These are phyloP conservation scores for Pseudisothecium myosuroides DNA, from an alignment of 225 moss, liverwort and hornwort genomes.

Conservation along the genomic window DNA sequence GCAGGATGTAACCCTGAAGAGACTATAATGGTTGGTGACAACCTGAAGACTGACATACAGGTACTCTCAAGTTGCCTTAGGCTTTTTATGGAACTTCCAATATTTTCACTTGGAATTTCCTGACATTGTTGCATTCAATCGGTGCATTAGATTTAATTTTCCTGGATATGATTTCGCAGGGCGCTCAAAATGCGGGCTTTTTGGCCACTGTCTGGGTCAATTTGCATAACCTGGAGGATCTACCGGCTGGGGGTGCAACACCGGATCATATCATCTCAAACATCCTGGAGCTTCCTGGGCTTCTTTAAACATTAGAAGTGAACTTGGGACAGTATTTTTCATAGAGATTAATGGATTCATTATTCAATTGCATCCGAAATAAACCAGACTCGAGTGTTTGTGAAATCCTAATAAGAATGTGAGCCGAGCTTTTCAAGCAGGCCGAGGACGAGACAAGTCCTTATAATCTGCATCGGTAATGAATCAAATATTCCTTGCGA, in stretches of 20 bases:
- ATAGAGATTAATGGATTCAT: background rate
- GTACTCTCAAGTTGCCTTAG: constrained; percentile 1
- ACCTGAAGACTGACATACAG: constrained; percentile 80
- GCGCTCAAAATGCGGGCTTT: constrained; percentile 73
- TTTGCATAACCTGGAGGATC: constrained; percentile 41
- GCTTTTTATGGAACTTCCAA: background rate
- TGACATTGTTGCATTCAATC: background rate
- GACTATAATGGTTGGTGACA: constrained; percentile 89
- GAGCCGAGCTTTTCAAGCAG: background rate
- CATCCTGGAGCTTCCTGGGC: constrained; percentile 50
- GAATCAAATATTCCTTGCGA: background rate
- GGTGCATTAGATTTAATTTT: background rate
- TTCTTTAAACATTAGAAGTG: constrained; percentile 12
- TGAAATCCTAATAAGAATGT: background rate
- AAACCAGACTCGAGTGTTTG: background rate
- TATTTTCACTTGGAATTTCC: background rate
- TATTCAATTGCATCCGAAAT: background rate
- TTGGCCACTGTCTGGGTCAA: constrained; percentile 87
- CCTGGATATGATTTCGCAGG: constrained; percentile 24
- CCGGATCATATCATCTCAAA: constrained; percentile 59
- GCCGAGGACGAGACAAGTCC: background rate
- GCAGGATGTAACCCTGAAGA: constrained; percentile 65
- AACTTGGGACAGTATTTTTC: background rate
- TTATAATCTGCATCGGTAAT: background rate
- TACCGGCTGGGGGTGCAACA: constrained; percentile 24